Base-by-base conservation (phyloP, 1,284 basidiomycete species). In the Vanrija sp. region DNA sequence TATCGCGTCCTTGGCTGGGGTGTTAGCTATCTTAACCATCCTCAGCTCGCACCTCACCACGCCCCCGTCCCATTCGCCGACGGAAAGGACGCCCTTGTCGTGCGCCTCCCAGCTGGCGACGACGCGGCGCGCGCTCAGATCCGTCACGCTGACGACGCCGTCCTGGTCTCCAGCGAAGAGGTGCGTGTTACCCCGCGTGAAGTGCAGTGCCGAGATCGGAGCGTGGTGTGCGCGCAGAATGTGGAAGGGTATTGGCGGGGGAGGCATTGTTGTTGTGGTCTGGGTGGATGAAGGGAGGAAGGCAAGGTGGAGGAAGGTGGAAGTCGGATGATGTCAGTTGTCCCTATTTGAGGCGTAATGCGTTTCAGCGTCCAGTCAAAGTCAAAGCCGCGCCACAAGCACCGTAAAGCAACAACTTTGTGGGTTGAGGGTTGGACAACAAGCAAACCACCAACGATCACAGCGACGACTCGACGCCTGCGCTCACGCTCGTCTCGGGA, bases 141-240 rank as follows among this genome's bases (percentile, higher is more conserved):
- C 87, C 0, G 86, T 87, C 47, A 88, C 75, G 8, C 84, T 80
- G 24, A 91, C 83, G 10, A 10, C 75, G 78, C 4, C 91, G 15
- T 83, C 80, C 12, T 81, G 78, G 64, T 95, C 91, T 4, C 86
- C 92, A 2, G 89, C 86, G 70, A 89, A 89, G 4, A 95, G 77
- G 15, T 86, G 77, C 58, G 85, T 82, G 67, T 90, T 88, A 67
- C 86, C 82, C 6, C 76, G 62, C 1, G 87, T 86, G 62, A 88
- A 75, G 0, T 79, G 76, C 47, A 78, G 80, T 7, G 62, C 47
- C 1, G 69, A 60, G 19, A 93, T 72, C 6, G 84, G 78, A 0
- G 82, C 75, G 0, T 79, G 75, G 67, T 94, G 90, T 1, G 81
- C 77, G 7, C 90, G 84, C 20, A 94, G 77, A n/a, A 88, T 77